Base-by-base conservation (phyloP, 495 filamentous ascomycete species). In the Ascodesmis nigricans region DNA sequence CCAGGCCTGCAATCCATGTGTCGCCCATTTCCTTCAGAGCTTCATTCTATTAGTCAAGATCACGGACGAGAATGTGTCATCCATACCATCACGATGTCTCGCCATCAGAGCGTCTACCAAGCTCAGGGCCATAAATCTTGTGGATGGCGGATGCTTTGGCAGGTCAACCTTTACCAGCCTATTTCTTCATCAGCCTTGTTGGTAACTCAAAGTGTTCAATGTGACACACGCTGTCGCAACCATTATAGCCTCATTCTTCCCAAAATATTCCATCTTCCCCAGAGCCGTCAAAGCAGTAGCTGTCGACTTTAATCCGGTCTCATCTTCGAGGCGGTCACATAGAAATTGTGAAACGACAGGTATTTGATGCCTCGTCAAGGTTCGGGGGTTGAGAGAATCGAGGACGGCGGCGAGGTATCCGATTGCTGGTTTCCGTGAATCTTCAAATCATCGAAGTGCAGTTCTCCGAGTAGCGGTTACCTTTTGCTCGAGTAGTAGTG, bases 361-460 rank as follows among this genome's bases (percentile, higher is more conserved):
- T 33, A 70, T 60, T 47, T 80, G 73, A 48, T 78, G 75, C 43
- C 69, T 52, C 5, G 71, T 62, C n/a, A 80, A 55, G 26, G 65
- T 64, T 34, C 62, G 67, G 11, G 62, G 53, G n/a, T 65, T 57
- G 2, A 78, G 49, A 18, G 57, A 57, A 32, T 53, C 58, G 35
- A 79, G 65, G 28, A 78, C 64, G 19, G 70, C 64, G 2, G 73
- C 67, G 23, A 79, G 64, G 51, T 72, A 80, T 21, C 65, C 63
- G 40, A 79, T 63, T 0, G 71, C 69, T 50, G 31, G 11, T 19
- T 9, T 2, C 1, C 10, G 19, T n/a, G n/a, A n/a, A n/a, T n/a
- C n/a, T n/a, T n/a, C n/a, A n/a, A n/a, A 25, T 25, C 23, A 25
- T 25, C 23, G 23, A 25, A 25, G n/a, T 6, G 23, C 23, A n/a